Conservation (phyloP, 1,139 yeast genomes). For the Magnusiomyces paraingens region DNA sequence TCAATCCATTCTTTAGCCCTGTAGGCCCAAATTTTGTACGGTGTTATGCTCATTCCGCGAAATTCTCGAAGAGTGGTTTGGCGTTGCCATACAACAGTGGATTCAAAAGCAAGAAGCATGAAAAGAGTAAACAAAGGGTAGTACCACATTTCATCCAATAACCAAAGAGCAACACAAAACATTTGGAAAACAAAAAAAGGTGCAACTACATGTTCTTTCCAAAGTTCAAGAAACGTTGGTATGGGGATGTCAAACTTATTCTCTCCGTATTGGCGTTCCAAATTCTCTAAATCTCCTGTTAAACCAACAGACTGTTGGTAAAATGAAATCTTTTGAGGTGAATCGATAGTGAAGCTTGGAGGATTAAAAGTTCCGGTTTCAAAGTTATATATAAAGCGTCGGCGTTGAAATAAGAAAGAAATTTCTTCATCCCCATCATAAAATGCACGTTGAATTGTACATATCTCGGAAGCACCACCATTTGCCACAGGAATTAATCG, state of each 20-base stretch:
- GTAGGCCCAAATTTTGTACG: conserved; percentile 67
- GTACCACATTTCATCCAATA: conserved; percentile 96
- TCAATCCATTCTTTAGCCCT: conserved; percentile 68
- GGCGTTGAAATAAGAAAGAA: conserved; percentile 83
- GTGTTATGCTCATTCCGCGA: conserved; percentile 96
- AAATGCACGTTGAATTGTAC: conserved; percentile 51
- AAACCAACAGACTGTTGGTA: conserved; percentile 64
- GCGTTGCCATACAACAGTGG: conserved; percentile 87
- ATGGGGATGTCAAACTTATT: conserved; percentile 92
- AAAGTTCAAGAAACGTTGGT: conserved; percentile 83
- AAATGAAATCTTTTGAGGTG: conserved; percentile 41
- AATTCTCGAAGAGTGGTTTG: conserved; percentile 91
- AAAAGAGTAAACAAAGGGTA: conserved; percentile 84
- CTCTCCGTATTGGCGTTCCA: conserved; percentile 63
- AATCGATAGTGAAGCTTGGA: conserved; percentile 72
- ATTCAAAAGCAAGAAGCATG: conserved; percentile 90
- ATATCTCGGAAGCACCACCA: conserved; percentile 79
- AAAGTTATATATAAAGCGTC: conserved; percentile 70
- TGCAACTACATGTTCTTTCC: conserved; percentile 97
- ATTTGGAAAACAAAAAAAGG: conserved; percentile 96
- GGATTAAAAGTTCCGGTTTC: conserved; percentile 59
- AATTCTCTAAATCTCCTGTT: conserved; percentile 44
- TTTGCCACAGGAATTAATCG: conserved; percentile 79
- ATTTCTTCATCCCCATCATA: conserved; percentile 55
- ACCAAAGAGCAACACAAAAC: conserved; percentile 93